These are phyloP conservation scores for Candida xyloterini DNA, from an alignment of 805 yeast species.

Conservation along the genomic window DNA sequence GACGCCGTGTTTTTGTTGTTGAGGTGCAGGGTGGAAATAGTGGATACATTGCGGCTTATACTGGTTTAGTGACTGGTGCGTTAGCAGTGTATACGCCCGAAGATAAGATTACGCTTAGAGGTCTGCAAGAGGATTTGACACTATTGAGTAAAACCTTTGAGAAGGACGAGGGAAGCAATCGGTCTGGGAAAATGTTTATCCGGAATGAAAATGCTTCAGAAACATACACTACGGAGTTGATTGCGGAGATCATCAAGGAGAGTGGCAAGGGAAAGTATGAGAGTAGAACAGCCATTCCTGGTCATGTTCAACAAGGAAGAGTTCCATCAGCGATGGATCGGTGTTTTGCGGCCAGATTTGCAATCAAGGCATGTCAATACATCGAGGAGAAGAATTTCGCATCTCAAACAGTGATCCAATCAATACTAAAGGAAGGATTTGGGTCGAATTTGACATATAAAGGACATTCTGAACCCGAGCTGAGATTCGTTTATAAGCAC, in stretches of 20 bases:
- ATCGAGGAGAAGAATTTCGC: constrained; percentile 52
- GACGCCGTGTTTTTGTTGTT: constrained; percentile 92
- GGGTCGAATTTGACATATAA: constrained; percentile 22
- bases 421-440: constrained; percentile 21
- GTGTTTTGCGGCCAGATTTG: constrained; percentile 83
- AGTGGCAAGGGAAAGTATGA: constrained; percentile 69
- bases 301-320: constrained; percentile 98
- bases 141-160: constrained; percentile 65
- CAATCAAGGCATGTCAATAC: constrained; percentile 85
- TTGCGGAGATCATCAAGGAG: constrained; percentile 82
- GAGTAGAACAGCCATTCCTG: constrained; percentile 93
- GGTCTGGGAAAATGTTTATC: constrained; percentile 82
- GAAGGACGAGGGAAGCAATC: constrained; percentile 71
- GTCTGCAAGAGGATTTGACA: constrained; percentile 72
- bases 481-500: constrained; percentile 50
- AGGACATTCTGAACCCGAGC: constrained; percentile 32
- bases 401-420: constrained; percentile 13
- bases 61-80: constrained; percentile 87
- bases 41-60: constrained; percentile 87
- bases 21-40: constrained; percentile 98
- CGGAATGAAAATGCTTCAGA: constrained; percentile 81
- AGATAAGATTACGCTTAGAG: constrained; percentile 63
- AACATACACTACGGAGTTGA: constrained; percentile 75
- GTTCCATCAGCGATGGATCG: constrained; percentile 94
- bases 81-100: constrained; percentile 91